Evolutionary conservation across 1,284 basidiomycete species (phyloP).

Genomic region (Cutaneotrichosporon mucoides): DNA sequence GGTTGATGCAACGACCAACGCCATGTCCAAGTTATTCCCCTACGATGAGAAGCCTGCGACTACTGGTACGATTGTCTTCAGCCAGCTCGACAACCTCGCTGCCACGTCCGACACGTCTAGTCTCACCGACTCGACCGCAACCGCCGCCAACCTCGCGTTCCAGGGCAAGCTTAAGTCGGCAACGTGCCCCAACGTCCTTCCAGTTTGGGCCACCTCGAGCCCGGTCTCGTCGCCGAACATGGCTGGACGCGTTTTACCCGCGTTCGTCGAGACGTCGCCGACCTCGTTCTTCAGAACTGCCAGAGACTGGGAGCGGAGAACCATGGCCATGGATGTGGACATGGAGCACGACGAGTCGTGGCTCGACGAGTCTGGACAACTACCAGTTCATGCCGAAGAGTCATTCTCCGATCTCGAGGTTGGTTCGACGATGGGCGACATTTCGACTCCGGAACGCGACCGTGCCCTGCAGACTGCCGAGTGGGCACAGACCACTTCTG

Average conservation of each 20-base stretch:
- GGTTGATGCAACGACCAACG: constrained; percentile 41
- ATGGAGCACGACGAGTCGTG: constrained; percentile 32
- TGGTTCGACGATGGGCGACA: constrained; percentile 31
- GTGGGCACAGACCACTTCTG: constrained; percentile 38
- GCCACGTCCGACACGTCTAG: constrained; percentile 28
- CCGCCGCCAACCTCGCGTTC: constrained; percentile 13
- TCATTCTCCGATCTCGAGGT: constrained; percentile 36
- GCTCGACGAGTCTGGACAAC: constrained; percentile 40
- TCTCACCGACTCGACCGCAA: constrained; percentile 24
- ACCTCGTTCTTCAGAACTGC: constrained; percentile 23
- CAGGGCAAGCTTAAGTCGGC: constrained; percentile 30
- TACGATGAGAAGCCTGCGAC: constrained; percentile 19
- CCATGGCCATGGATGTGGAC: constrained; percentile 28
- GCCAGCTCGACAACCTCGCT: constrained; percentile 30
- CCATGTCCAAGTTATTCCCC: constrained; percentile 41
- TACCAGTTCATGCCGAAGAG: constrained; percentile 44
- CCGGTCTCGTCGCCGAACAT: constrained; percentile 35
- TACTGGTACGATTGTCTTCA: constrained; percentile 24
- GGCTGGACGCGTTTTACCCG: constrained; percentile 15
- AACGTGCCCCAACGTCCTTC: constrained; percentile 26
- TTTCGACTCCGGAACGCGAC: constrained; percentile 37
- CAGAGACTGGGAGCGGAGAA: constrained; percentile 18
- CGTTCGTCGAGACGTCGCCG: constrained; percentile 27
- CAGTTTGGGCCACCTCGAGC: constrained; percentile 33
- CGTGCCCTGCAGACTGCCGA: constrained; percentile 39